These are phyloP conservation scores for Castanea mollissima DNA, from an alignment of 306 rosid genomes.

Conservation along the genomic window DNA sequence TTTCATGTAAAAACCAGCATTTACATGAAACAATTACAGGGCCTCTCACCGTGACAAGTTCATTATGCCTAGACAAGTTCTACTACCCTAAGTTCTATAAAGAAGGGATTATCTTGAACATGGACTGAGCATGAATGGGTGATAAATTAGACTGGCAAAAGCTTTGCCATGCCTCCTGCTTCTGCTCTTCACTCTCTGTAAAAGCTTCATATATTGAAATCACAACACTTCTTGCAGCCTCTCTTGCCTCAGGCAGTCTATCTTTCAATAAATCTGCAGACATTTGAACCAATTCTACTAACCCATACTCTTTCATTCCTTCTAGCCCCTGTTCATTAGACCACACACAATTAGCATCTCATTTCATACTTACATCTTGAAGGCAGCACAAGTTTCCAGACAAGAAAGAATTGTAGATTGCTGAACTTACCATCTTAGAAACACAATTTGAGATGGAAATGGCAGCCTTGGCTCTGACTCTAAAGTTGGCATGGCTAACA, in stretches of 20 bases:
- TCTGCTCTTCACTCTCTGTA: conserved; percentile 54
- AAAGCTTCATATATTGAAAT: conserved; percentile 43
- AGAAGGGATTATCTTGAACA: conserved; percentile 62
- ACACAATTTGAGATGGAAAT: conserved; percentile 64
- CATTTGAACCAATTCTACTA: conserved; percentile 58
- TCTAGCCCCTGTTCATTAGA: conserved; percentile 50
- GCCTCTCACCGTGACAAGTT: background rate
- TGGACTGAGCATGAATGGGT: conserved; percentile 59
- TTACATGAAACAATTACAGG: conserved; percentile 3
- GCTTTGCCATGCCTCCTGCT: conserved; percentile 75
- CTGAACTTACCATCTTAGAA: conserved; percentile 67
- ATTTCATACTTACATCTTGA: background rate
- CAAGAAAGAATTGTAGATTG: background rate
- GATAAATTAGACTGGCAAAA: conserved; percentile 74
- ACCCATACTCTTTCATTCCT: conserved; percentile 70
- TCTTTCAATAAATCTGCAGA: conserved; percentile 77
- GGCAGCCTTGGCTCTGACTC: conserved; percentile 88
- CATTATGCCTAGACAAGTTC: background rate
- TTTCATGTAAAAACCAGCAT: conserved; percentile 27
- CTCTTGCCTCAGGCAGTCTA: conserved; percentile 93
- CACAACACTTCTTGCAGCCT: conserved; percentile 76
- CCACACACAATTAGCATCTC: background rate
- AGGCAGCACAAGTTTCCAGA: background rate
- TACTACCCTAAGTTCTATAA: background rate
- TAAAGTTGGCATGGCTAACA: conserved; percentile 62